phyloP scores from a whole-genome alignment of 352 stramenopile genomes.

The Globisporangium cylindrosporum region DNA sequence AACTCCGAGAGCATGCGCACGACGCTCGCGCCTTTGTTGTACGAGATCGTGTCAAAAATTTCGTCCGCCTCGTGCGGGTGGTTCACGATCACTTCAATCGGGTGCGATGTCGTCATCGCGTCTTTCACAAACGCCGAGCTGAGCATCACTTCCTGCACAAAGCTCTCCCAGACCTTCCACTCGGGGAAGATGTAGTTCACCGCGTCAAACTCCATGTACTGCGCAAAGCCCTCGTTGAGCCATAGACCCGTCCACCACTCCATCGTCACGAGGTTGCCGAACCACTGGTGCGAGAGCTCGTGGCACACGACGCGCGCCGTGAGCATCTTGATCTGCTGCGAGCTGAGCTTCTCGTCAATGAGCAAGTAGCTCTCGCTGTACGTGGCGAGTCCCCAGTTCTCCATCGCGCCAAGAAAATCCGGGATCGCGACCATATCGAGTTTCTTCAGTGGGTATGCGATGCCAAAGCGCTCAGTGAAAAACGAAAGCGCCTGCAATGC shows the following conservation, averaged over 20 bases:
- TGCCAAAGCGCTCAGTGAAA: constrained; percentile 71
- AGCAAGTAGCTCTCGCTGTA: constrained; percentile 94
- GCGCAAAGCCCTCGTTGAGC: constrained; percentile 98
- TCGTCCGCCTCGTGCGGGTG: constrained; percentile 94
- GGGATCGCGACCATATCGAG: constrained; percentile 97
- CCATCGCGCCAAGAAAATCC: constrained; percentile 95
- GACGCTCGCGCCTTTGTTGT: constrained; percentile 89
- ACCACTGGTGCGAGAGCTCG: constrained; percentile 97
- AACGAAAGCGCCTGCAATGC: constrained; percentile 63
- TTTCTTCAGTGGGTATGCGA: constrained; percentile 97
- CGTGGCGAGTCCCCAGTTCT: constrained; percentile 94
- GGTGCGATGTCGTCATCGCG: constrained; percentile 87
- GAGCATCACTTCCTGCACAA: constrained; percentile 76
- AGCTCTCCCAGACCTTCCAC: constrained; percentile 96
- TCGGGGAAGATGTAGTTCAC: constrained; percentile 91
- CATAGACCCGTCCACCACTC: constrained; percentile 94
- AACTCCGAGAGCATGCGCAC: constrained; percentile 77
- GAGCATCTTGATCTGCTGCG: constrained; percentile 51
- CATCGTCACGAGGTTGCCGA: constrained; percentile 99
- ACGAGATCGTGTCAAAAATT: constrained; percentile 98
- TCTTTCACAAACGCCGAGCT: constrained; percentile 91
- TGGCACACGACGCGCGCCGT: constrained; percentile 96
- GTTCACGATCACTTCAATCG: constrained; percentile 94
- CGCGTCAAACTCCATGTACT: constrained; percentile 95
- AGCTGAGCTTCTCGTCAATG: constrained; percentile 67